Conservation (phyloP, 306 rosid genomes). For the Luffa acutangula region DNA sequence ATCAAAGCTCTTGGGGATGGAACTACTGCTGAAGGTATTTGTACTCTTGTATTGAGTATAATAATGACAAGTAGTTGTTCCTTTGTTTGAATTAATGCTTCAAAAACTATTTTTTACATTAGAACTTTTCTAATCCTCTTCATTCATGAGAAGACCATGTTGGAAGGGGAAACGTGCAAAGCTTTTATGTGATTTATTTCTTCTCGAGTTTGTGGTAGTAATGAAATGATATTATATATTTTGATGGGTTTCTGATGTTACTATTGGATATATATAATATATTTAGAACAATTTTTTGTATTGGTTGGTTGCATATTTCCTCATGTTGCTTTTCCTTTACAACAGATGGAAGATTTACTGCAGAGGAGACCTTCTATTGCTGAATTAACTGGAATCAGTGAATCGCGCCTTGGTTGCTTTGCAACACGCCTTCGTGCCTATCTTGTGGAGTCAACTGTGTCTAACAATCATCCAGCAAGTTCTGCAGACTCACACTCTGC, state of each 20-base stretch:
- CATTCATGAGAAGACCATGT: background rate
- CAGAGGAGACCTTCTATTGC: slow-evolving; percentile 72
- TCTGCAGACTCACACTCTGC: slow-evolving; percentile 19
- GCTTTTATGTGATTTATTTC: background rate
- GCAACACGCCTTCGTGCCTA: slow-evolving; percentile 82
- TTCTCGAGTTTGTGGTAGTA: background rate
- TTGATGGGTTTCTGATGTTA: background rate
- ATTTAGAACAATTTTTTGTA: background rate
- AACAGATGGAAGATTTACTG: slow-evolving; percentile 73
- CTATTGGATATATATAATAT: background rate
- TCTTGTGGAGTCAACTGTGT: slow-evolving; percentile 62
- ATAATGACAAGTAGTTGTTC: background rate
- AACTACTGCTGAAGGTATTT: slow-evolving; percentile 68
- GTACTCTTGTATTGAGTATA: background rate
- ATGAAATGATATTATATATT: background rate
- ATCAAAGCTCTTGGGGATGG: slow-evolving; percentile 79
- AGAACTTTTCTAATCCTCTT: background rate
- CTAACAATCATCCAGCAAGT: slow-evolving; percentile 22
- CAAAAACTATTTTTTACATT: background rate
- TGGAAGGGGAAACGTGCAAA: background rate
- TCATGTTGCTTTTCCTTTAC: background rate
- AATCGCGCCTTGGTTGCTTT: slow-evolving; percentile 79
- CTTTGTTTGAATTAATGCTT: background rate
- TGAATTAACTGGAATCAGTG: slow-evolving; percentile 85
- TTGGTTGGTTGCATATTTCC: background rate